These are phyloP conservation scores for Cicer bijugum DNA, from an alignment of 306 rosid species.

Conservation along the genomic window DNA sequence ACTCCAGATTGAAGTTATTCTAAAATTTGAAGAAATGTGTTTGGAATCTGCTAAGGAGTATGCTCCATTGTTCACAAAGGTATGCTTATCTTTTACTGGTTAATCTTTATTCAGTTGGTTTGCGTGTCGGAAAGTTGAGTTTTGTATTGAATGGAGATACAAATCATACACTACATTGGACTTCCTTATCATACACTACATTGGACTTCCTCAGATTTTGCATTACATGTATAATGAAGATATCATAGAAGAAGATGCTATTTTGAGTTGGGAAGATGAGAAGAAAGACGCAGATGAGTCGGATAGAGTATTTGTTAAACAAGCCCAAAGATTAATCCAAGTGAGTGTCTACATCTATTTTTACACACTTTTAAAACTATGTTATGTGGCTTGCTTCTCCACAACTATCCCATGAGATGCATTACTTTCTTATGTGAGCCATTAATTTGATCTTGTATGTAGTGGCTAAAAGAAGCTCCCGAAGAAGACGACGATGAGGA, in stretches of 20 bases:
- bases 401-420: constrained; percentile 12
- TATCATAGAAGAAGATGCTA: constrained; percentile 79
- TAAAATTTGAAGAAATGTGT: constrained; percentile 90
- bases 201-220: constrained; percentile 59
- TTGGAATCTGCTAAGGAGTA: constrained; percentile 84
- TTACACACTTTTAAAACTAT: neutral
- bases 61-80: constrained; percentile 73
- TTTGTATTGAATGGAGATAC: neutral
- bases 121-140: neutral
- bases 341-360: constrained; percentile 51
- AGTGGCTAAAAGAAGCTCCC: constrained; percentile 88
- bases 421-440: constrained; percentile 3
- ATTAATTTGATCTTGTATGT: constrained; percentile 32
- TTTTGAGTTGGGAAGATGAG: constrained; percentile 92
- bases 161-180: neutral
- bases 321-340: constrained; percentile 71
- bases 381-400: constrained; percentile 5
- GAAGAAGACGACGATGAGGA: constrained; percentile 82
- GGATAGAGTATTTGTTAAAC: constrained; percentile 77
- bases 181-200: neutral
- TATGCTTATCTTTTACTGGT: constrained; percentile 42
- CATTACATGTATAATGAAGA: constrained; percentile 71
- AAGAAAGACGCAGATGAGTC: constrained; percentile 78
- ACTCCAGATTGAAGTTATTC: constrained; percentile 87
- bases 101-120: constrained; percentile 19